Percentiles rank a stretch among this genome's conserved stretches.
Conservation (phyloP, 2,329 filamentous ascomycete genomes). For the Tolypocladium capitatum region DNA sequence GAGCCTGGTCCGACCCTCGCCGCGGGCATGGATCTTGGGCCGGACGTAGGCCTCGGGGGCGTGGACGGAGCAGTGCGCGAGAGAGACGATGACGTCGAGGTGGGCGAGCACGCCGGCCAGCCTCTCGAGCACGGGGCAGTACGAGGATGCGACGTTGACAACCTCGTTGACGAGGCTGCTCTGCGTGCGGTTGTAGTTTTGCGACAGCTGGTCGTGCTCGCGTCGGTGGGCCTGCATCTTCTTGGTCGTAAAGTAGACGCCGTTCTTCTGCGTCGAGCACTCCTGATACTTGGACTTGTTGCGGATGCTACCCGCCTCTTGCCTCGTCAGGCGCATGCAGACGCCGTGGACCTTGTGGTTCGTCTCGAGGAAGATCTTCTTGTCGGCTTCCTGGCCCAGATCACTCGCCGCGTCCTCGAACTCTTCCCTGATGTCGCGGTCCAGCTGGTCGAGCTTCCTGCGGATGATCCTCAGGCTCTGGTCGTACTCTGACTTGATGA, state of each 20-base stretch:
- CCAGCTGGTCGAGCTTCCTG: conserved; percentile 77
- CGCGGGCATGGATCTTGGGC: conserved; percentile 79
- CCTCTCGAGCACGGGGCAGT: conserved; percentile 82
- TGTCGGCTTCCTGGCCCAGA: conserved; percentile 83
- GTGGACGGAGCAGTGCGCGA: conserved; percentile 86
- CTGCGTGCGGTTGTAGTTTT: conserved; percentile 92
- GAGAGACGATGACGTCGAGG: conserved; percentile 86
- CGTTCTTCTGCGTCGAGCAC: conserved; percentile 96
- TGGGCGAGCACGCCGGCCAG: conserved; percentile 82
- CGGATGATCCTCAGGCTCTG: conserved; percentile 77
- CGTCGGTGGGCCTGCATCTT: conserved; percentile 67
- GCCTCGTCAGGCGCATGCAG: conserved; percentile 88
- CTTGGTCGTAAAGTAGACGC: conserved; percentile 91
- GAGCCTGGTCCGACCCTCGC: conserved; percentile 77
- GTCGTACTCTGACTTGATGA: conserved; percentile 98
- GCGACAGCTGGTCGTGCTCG: conserved; percentile 86
- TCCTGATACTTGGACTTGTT: conserved; percentile 86
- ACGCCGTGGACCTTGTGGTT: conserved; percentile 93
- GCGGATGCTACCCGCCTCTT: conserved; percentile 82
- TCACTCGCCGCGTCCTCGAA: conserved; percentile 66
- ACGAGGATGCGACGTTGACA: conserved; percentile 83
- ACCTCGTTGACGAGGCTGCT: conserved; percentile 84
- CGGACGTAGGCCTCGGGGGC: conserved; percentile 85
- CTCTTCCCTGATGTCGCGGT: conserved; percentile 70
- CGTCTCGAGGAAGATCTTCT: conserved; percentile 87